Conservation (phyloP, 805 yeast species). For the Lipomyces yamanashiensis region DNA sequence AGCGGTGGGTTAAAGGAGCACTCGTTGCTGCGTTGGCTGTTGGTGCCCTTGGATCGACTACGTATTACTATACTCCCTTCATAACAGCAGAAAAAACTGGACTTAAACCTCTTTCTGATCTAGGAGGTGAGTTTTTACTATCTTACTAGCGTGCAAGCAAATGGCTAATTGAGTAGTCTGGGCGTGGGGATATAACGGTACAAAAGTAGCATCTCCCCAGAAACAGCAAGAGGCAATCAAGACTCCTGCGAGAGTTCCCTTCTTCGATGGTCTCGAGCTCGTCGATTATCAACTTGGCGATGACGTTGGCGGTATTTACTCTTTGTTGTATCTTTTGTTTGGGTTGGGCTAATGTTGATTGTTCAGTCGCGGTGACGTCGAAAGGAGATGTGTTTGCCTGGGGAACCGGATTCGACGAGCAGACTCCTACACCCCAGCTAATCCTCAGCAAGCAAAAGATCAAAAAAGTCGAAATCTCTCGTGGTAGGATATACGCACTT, state of each 20-base stretch:
- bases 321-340: neutral
- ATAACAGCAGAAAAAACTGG: constrained; percentile 24
- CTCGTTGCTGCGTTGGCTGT: neutral
- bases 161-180: constrained; percentile 52
- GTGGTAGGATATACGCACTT: constrained; percentile 54
- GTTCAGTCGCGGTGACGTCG: constrained; percentile 59
- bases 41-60: neutral
- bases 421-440: constrained; percentile 44
- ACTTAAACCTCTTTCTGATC: constrained; percentile 41
- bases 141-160: neutral
- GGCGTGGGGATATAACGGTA: constrained; percentile 62
- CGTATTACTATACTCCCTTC: neutral
- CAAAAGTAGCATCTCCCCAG: constrained; percentile 45
- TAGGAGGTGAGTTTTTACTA: constrained; percentile 24
- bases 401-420: constrained; percentile 52
- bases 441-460: constrained; percentile 57
- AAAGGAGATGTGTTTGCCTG: constrained; percentile 78
- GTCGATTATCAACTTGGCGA: constrained; percentile 60
- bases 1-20: neutral
- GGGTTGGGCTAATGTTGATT: neutral
- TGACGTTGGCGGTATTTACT: constrained; percentile 43
- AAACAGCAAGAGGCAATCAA: constrained; percentile 46
- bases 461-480: constrained; percentile 54
- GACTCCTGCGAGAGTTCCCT: constrained; percentile 63
- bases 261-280: constrained; percentile 65